Conservation (phyloP, 148 eudicot genomes). For the Rheum nobile region DNA sequence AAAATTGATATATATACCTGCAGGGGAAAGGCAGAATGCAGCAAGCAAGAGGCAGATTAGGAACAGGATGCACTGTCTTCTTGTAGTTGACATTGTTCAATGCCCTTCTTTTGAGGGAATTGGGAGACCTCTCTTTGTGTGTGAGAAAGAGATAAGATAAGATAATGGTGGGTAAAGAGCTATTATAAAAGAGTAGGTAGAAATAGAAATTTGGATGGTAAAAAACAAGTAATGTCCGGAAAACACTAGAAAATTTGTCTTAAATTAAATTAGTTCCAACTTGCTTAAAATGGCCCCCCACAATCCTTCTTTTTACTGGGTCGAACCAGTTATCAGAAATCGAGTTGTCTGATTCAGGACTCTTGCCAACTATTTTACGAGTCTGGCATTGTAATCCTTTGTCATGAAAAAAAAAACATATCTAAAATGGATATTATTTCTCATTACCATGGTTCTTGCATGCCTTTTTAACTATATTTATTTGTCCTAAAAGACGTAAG, state of each 20-base stretch:
- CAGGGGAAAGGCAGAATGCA: conserved; percentile 12
- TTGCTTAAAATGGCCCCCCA: no score
- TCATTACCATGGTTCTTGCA: no score
- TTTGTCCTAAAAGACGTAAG: no score
- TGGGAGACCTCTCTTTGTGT: background rate
- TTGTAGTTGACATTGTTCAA: conserved; percentile 9
- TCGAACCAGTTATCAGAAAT: no score
- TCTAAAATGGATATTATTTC: no score
- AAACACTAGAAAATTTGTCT: background rate
- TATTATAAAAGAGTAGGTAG: background rate
- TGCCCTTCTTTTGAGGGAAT: conserved; percentile 9
- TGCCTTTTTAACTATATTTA: no score
- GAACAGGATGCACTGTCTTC: background rate
- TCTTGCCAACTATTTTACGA: no score
- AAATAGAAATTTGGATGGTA: background rate
- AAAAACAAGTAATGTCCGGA: background rate
- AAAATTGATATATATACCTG: background rate
- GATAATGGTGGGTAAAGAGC: conserved; percentile 2
- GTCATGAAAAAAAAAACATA: no score
- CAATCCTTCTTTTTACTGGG: no score
- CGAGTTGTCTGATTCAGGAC: no score
- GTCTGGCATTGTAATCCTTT: no score
- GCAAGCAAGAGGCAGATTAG: background rate
- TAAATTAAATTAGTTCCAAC: background rate
- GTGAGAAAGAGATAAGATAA: background rate